Percentiles rank a stretch among this genome's conserved stretches.
Conservation (phyloP, 169 alveolate genomes). For the Nephromyces sp. region DNA sequence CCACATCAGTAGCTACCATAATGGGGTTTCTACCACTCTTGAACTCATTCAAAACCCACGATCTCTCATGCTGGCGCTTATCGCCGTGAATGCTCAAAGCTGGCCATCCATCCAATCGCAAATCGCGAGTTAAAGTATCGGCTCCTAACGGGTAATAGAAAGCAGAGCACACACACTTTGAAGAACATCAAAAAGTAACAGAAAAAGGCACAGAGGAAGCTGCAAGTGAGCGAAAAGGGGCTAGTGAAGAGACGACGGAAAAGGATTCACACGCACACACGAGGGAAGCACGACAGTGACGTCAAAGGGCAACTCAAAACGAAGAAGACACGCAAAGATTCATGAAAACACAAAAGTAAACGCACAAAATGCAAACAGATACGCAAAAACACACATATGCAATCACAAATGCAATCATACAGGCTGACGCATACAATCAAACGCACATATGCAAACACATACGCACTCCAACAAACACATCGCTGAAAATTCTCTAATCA, state of each 20-base stretch:
- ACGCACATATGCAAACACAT: neutral
- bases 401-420: too few species aligned
- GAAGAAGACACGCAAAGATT: neutral
- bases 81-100: conserved; percentile 95
- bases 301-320: neutral
- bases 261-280: conserved; percentile 20
- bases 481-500: neutral
- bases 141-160: conserved; percentile 38
- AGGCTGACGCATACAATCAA: too few species aligned
- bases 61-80: conserved; percentile 85
- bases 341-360: neutral
- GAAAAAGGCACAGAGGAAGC: neutral
- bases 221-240: neutral
- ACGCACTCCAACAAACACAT: neutral
- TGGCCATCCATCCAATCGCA: conserved; percentile 80
- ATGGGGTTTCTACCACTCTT: conserved; percentile 85
- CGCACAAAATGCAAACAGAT: neutral
- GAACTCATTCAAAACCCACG: conserved; percentile 84
- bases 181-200: neutral
- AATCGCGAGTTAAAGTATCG: conserved; percentile 66
- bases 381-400: neutral
- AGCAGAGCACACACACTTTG: neutral
- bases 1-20: conserved; percentile 99
- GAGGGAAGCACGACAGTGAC: conserved; percentile 12
- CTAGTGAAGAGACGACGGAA: neutral